Percentiles rank a stretch among this genome's conserved stretches.
phyloP scores from a whole-genome alignment of 1,139 yeast genomes.

The Hansenula sp. region DNA sequence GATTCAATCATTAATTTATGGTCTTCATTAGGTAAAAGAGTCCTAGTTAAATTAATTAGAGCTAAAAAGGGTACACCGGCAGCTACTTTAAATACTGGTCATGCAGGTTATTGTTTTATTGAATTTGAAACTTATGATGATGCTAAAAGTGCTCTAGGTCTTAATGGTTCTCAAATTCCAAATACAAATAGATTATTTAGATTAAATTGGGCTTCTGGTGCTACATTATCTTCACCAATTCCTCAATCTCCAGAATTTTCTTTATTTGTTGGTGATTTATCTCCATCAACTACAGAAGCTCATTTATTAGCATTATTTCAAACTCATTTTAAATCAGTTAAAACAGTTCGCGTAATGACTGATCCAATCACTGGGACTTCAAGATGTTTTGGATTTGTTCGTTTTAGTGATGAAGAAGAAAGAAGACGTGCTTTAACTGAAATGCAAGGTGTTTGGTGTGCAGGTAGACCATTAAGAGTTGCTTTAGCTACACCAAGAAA shows the following conservation, averaged over 20 bases:
- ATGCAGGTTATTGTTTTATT: conserved; percentile 72
- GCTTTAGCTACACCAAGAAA: conserved; percentile 63
- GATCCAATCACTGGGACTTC: conserved; percentile 70
- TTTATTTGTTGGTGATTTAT: conserved; percentile 73
- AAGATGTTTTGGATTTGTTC: conserved; percentile 73
- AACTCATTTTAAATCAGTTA: conserved; percentile 55
- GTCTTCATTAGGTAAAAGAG: conserved; percentile 35
- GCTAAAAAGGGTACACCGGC: conserved; percentile 36
- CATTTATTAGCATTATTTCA: conserved; percentile 64
- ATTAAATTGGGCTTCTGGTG: conserved; percentile 73
- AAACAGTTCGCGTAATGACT: conserved; percentile 70
- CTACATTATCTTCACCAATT: conserved; percentile 49
- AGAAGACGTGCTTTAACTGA: conserved; percentile 61
- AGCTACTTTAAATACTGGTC: conserved; percentile 30
- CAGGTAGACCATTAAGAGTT: conserved; percentile 70
- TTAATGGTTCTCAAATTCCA: conserved; percentile 65
- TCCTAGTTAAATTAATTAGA: conserved; percentile 48
- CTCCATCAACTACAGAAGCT: conserved; percentile 70
- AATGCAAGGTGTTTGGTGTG: conserved; percentile 73
- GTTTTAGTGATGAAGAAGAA: conserved; percentile 60
- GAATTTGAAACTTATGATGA: conserved; percentile 61
- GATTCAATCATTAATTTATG: conserved; percentile 53
- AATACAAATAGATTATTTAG: conserved; percentile 59
- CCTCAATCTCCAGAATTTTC: conserved; percentile 53
- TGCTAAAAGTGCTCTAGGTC: conserved; percentile 59